Percentiles rank a stretch among this genome's conserved stretches.
phyloP scores from a whole-genome alignment of 176 grass and related monocot genomes.

The Melocanna baccifera region DNA sequence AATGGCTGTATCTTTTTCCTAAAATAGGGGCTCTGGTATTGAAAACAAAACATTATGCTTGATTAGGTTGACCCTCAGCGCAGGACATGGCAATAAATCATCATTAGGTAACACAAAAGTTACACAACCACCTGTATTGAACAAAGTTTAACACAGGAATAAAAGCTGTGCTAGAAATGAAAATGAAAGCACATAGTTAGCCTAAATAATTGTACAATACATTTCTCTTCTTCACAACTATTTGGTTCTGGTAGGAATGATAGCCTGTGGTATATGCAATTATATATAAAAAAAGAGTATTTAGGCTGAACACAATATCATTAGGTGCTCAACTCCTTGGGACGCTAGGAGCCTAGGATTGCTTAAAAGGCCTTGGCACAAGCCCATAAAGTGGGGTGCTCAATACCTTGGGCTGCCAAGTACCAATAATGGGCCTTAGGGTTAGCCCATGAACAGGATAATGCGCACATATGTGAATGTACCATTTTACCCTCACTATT shows the following conservation, averaged over 20 bases:
- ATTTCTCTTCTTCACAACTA: conserved; percentile 74
- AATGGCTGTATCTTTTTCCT: neutral
- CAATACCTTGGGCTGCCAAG: no score
- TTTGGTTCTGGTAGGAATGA: conserved; percentile 43
- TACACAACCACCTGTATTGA: neutral
- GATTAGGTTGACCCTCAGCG: neutral
- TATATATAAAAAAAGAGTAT: conserved; percentile 15
- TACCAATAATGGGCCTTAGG: no score
- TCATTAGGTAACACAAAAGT: neutral
- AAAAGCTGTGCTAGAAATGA: neutral
- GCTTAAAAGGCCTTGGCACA: no score
- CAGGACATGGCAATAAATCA: neutral
- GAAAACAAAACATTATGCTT: conserved; percentile 8
- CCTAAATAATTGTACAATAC: conserved; percentile 37
- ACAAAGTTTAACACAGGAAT: neutral
- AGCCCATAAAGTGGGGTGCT: no score
- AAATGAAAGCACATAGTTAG: neutral
- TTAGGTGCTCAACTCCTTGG: neutral
- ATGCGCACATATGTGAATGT: no score
- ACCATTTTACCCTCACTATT: no score
- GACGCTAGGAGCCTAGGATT: no score
- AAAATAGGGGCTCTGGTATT: neutral
- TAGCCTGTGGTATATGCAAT: conserved; percentile 27
- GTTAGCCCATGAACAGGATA: no score
- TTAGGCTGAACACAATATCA: neutral